A percentile compares a stretch with the other conserved stretches of the same genome.
Evolutionary conservation across 2,329 filamentous ascomycete genomes (phyloP).

Genomic region (Mycosphaerella sp.): DNA sequence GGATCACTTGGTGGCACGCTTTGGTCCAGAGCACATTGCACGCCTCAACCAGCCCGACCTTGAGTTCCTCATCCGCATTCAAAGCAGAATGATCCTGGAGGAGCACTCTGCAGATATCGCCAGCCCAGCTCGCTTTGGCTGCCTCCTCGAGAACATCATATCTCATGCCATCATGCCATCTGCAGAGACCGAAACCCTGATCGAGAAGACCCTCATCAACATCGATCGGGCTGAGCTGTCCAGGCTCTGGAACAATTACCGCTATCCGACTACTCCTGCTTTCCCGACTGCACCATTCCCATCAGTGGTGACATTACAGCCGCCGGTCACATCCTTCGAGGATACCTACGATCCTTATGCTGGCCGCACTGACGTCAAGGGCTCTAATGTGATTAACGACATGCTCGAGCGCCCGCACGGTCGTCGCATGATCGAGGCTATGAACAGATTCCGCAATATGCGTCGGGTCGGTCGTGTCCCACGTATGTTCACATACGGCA

Average conservation of each 20-base stretch:
- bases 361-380: slow-evolving; percentile 85
- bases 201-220: slow-evolving; percentile 53
- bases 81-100: slow-evolving; percentile 45
- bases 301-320: slow-evolving; percentile 40
- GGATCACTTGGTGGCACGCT: slow-evolving; percentile 54
- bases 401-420: slow-evolving; percentile 75
- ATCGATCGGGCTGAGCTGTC: slow-evolving; percentile 45
- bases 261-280: slow-evolving; percentile 41
- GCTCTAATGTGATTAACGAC: slow-evolving; percentile 83
- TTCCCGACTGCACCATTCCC: slow-evolving; percentile 49
- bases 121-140: slow-evolving; percentile 54
- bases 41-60: slow-evolving; percentile 50
- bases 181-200: slow-evolving; percentile 48
- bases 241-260: slow-evolving; percentile 54
- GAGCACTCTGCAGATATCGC: slow-evolving; percentile 48
- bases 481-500: slow-evolving; percentile 93
- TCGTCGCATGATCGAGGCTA: slow-evolving; percentile 65
- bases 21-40: slow-evolving; percentile 54
- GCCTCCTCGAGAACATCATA: slow-evolving; percentile 54
- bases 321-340: slow-evolving; percentile 55
- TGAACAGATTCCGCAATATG: slow-evolving; percentile 84
- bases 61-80: slow-evolving; percentile 55
- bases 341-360: slow-evolving; percentile 89
- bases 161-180: slow-evolving; percentile 49
- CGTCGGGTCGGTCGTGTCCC: slow-evolving; percentile 85